Conservation (phyloP, 352 stramenopile genomes). For the Elongisporangium prolatum region DNA sequence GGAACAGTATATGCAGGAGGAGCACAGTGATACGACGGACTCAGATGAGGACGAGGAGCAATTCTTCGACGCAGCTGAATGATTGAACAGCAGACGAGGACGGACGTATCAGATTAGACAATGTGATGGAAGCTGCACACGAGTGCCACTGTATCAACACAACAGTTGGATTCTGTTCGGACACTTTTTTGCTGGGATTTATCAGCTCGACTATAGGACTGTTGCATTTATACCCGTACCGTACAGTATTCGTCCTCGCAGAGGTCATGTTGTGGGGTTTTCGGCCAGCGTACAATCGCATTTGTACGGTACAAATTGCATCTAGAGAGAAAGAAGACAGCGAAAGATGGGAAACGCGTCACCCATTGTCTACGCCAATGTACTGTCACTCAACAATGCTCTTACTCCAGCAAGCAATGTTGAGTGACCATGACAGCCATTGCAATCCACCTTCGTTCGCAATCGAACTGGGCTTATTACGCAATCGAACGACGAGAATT, state of each 20-base stretch:
- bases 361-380: neutral
- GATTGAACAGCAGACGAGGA: neutral
- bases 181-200: neutral
- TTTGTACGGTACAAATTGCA: neutral
- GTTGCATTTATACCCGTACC: neutral
- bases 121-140: neutral
- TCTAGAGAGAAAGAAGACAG: no score
- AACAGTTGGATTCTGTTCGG: neutral
- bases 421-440: no score
- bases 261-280: neutral
- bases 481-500: neutral
- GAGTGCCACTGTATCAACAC: neutral
- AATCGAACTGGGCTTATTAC: neutral
- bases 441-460: neutral
- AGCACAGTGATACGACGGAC: conserved; percentile 26
- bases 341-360: neutral
- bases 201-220: neutral
- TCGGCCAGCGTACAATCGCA: neutral
- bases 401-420: no score
- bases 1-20: conserved; percentile 39
- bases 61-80: conserved; percentile 46
- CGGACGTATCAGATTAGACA: neutral
- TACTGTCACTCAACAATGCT: neutral
- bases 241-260: no score
- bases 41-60: conserved; percentile 34